Base-by-base conservation (phyloP, 495 filamentous ascomycete species). In the Annulohypoxylon maeteangense region DNA sequence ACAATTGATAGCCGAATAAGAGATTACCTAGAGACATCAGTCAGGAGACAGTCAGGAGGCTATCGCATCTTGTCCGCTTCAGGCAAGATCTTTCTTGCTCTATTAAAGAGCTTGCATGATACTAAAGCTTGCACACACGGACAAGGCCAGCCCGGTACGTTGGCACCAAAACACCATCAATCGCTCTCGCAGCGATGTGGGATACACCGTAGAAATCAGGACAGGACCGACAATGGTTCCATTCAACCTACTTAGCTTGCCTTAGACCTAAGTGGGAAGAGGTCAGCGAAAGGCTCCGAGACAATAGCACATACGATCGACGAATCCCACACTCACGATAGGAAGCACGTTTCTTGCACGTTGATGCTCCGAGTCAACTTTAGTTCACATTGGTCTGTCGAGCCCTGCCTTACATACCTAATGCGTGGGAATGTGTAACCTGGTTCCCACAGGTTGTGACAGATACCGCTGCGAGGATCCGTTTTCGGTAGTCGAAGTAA, bases 341-440 rank as follows among this genome's bases (percentile, higher is more conserved):
- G 70, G 48, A 14, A 68, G 61, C 70, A 73, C 70, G 70, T 73
- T 73, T 73, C 70, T 69, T 66, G 70, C 70, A 73, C 70, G 70
- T 73, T 73, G 70, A 58, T 47, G 42, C 50, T 55, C 57, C 50
- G 60, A 55, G 40, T 34, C 31, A 45, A 40, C 31, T 20, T 23
- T 44, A 54, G 20, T 61, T 68, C 42, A 62, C 61, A 66, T 68
- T 68, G 53, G 60, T 59, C 51, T 61, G 22, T 56, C 36, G 14
- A 34, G 16, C 54, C 64, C 40, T 62, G 55, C 31, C 18, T 55
- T 38, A 65, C 38, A 65, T 71, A 65, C 56, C 53, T 22, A 47
- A 48, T 61, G 36, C 45, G 48, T 57, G 65, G 45, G 60, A 47
- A 55, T 32, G 70, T 65, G 64, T 44, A 72, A 72, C 64, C 60